Evolutionary conservation across 1,139 yeast genomes (phyloP).

Genomic region (Taphrina flavorubra): DNA sequence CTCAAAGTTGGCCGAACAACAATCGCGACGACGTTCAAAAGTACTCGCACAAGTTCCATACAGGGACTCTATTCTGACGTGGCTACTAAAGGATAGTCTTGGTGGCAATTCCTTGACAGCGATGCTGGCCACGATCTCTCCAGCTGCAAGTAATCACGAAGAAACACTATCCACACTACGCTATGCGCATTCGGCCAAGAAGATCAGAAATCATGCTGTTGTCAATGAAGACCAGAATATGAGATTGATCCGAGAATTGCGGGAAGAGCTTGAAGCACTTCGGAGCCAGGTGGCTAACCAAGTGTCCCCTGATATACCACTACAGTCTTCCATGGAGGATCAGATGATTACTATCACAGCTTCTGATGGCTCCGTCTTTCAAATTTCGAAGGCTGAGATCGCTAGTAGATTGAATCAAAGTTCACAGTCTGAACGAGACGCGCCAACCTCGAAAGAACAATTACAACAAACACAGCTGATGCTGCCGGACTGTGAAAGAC

Average conservation of each 20-base stretch:
- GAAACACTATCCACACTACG: constrained; percentile 75
- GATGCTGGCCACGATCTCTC: constrained; percentile 78
- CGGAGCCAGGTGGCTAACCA: constrained; percentile 41
- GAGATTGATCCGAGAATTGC: constrained; percentile 49
- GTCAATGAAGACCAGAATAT: constrained; percentile 49
- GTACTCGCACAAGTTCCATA: constrained; percentile 60
- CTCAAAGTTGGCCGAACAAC: constrained; percentile 60
- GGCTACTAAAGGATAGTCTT: constrained; percentile 71
- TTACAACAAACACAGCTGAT: constrained; percentile 47
- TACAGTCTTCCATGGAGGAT: constrained; percentile 10
- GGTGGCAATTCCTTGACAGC: constrained; percentile 78
- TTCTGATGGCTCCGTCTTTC: constrained; percentile 44
- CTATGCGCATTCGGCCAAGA: constrained; percentile 76
- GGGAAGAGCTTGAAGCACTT: constrained; percentile 48
- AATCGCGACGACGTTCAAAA: constrained; percentile 46
- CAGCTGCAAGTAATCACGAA: constrained; percentile 65
- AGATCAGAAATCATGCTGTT: constrained; percentile 57
- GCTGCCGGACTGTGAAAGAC: constrained; percentile 46
- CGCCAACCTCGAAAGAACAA: constrained; percentile 49
- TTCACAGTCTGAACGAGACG: constrained; percentile 48
- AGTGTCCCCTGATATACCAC: background rate
- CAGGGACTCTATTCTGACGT: constrained; percentile 74
- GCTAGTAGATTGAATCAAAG: constrained; percentile 47
- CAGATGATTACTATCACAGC: constrained; percentile 41
- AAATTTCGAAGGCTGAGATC: constrained; percentile 46